Conservation (phyloP, 116 monocot species). For the Papilionanthe hybrid region DNA sequence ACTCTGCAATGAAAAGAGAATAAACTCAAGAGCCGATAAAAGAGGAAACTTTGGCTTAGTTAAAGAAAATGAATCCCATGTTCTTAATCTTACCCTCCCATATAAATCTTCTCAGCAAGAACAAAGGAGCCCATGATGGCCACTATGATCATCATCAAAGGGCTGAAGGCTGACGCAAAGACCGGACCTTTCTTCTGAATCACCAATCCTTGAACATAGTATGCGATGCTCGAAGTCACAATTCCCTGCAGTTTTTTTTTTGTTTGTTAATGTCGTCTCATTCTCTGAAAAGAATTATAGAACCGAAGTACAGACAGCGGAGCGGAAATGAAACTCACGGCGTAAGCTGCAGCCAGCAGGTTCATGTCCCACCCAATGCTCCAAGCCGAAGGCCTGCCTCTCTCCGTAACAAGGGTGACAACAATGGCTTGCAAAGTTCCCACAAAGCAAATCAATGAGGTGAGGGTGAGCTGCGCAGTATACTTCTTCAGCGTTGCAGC, state of each 20-base stretch:
- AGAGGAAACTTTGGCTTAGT: background rate
- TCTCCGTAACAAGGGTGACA: slow-evolving; percentile 54
- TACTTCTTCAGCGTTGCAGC: slow-evolving; percentile 44
- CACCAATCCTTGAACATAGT: slow-evolving; percentile 91
- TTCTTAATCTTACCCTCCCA: slow-evolving; percentile 68
- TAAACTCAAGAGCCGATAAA: background rate
- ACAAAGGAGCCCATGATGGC: slow-evolving; percentile 92
- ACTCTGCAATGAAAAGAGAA: slow-evolving; percentile 28
- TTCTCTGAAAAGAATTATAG: background rate
- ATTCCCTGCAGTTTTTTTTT: slow-evolving; percentile 55
- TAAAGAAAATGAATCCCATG: too few relatives aligned
- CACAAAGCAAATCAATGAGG: slow-evolving; percentile 54
- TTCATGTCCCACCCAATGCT: slow-evolving; percentile 83
- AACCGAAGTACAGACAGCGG: background rate
- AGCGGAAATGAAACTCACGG: slow-evolving; percentile 36
- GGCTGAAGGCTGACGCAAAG: slow-evolving; percentile 91
- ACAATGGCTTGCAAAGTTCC: slow-evolving; percentile 55
- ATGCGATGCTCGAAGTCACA: slow-evolving; percentile 86
- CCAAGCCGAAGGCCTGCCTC: slow-evolving; percentile 36
- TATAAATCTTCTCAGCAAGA: slow-evolving; percentile 72
- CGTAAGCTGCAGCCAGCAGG: slow-evolving; percentile 93
- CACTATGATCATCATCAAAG: slow-evolving; percentile 98
- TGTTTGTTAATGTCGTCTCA: background rate
- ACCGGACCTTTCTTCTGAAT: slow-evolving; percentile 77
- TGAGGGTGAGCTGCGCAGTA: slow-evolving; percentile 40